phyloP scores from a whole-genome alignment of 1,284 basidiomycete genomes.

The Ceratobasidium sp. region DNA sequence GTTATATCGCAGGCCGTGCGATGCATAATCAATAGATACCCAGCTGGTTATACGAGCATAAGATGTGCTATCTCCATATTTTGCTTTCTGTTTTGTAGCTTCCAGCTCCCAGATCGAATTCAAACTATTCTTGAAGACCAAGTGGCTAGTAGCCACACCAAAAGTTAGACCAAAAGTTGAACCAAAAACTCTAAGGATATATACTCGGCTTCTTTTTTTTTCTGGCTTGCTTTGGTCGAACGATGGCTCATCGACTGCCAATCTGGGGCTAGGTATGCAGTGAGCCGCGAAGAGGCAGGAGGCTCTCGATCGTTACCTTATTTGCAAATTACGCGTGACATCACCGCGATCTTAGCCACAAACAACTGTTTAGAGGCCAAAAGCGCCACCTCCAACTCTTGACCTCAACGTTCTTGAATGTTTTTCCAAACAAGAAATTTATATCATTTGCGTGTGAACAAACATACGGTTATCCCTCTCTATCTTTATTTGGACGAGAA shows the following conservation, averaged over 20 bases:
- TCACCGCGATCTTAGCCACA: slow-evolving; percentile 5
- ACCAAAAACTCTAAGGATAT: too few relatives aligned
- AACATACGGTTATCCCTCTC: slow-evolving; percentile 50
- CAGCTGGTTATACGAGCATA: neutral
- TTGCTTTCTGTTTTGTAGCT: neutral
- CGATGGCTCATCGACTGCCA: too few relatives aligned
- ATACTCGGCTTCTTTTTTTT: too few relatives aligned
- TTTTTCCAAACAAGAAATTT: slow-evolving; percentile 49
- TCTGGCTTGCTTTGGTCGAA: too few relatives aligned
- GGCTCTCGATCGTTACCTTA: neutral
- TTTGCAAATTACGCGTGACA: slow-evolving; percentile 16
- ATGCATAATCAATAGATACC: neutral
- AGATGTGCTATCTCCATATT: neutral
- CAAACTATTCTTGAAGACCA: neutral
- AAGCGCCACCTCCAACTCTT: neutral
- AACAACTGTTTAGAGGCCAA: neutral
- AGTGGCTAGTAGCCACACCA: neutral
- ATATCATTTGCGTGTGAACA: slow-evolving; percentile 50
- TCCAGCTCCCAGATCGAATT: neutral
- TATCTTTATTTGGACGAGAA: slow-evolving; percentile 52
- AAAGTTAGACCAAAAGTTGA: too few relatives aligned
- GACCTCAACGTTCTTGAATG: slow-evolving; percentile 17
- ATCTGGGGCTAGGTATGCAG: too few relatives aligned
- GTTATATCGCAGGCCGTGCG: neutral
- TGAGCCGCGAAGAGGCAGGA: too few relatives aligned